Conservation (phyloP, 2,329 filamentous ascomycete species). For the Beauveria sp. region DNA sequence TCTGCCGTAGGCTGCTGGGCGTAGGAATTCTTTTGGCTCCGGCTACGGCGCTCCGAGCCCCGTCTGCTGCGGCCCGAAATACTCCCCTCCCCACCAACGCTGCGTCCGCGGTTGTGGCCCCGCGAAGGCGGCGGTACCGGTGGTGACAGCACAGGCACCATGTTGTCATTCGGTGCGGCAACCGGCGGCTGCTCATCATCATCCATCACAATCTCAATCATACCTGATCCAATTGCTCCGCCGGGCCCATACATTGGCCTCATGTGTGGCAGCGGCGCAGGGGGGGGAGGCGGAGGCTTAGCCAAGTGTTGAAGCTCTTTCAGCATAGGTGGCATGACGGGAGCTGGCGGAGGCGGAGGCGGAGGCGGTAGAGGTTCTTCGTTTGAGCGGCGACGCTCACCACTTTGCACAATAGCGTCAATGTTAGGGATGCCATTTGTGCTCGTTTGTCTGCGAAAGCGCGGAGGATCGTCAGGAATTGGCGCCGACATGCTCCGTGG, state of each 20-base stretch:
- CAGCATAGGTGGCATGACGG: constrained; percentile 42
- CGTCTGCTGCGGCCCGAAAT: constrained; percentile 48
- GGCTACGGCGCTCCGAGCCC: constrained; percentile 53
- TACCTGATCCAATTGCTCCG: constrained; percentile 42
- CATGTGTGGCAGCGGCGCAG: constrained; percentile 45
- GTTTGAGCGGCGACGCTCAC: constrained; percentile 37
- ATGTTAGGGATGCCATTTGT: constrained; percentile 36
- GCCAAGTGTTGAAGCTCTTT: constrained; percentile 58
- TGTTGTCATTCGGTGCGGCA: constrained; percentile 33
- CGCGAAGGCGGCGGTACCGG: constrained; percentile 34
- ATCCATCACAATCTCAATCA: constrained; percentile 62
- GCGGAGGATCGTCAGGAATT: constrained; percentile 33
- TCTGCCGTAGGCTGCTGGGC: not conserved
- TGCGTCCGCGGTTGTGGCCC: constrained; percentile 50
- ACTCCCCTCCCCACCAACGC: constrained; percentile 42
- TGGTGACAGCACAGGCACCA: constrained; percentile 37
- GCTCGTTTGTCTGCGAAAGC: constrained; percentile 28
- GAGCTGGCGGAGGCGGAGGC: constrained; percentile 31
- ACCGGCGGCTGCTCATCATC: constrained; percentile 38
- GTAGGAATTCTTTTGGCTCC: constrained; percentile 38
- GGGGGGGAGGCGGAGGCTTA: constrained; percentile 53
- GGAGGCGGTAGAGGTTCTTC: constrained; percentile 43
- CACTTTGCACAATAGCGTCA: constrained; percentile 34
- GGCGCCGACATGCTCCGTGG: constrained; percentile 56
- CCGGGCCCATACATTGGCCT: constrained; percentile 32